Conservation (phyloP, 2,329 filamentous ascomycete species). For the Penicillium thymicola region DNA sequence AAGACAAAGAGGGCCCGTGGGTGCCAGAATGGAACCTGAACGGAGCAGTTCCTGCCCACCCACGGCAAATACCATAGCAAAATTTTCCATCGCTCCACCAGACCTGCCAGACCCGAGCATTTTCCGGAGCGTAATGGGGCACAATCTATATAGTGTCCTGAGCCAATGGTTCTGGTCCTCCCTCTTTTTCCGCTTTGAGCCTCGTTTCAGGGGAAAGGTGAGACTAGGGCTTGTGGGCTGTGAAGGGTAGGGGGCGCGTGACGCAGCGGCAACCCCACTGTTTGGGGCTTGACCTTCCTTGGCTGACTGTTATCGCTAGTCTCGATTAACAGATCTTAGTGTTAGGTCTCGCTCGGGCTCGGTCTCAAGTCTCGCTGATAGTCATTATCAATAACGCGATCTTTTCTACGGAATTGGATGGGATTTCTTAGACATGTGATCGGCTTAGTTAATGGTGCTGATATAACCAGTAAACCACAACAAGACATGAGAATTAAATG, state of each 20-base stretch:
- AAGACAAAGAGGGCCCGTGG: background rate
- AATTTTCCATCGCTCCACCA: background rate
- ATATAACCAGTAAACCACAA: background rate
- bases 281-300: background rate
- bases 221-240: background rate
- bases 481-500: background rate
- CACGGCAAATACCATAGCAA: conserved; percentile 2
- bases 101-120: background rate
- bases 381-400: background rate
- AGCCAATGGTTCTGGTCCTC: background rate
- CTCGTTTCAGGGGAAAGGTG: conserved; percentile 6
- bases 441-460: background rate
- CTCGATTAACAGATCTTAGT: background rate
- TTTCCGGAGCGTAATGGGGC: background rate
- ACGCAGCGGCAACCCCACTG: background rate
- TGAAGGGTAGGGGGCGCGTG: background rate
- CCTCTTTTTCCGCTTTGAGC: background rate
- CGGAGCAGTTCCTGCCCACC: background rate
- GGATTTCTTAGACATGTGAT: background rate
- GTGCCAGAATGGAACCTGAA: background rate
- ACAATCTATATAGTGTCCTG: background rate
- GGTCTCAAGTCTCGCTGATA: background rate
- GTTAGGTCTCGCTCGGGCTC: background rate
- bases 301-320: background rate
- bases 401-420: background rate